Base-by-base conservation (phyloP, 2,329 filamentous ascomycete species). In the Claviceps cyperi region DNA sequence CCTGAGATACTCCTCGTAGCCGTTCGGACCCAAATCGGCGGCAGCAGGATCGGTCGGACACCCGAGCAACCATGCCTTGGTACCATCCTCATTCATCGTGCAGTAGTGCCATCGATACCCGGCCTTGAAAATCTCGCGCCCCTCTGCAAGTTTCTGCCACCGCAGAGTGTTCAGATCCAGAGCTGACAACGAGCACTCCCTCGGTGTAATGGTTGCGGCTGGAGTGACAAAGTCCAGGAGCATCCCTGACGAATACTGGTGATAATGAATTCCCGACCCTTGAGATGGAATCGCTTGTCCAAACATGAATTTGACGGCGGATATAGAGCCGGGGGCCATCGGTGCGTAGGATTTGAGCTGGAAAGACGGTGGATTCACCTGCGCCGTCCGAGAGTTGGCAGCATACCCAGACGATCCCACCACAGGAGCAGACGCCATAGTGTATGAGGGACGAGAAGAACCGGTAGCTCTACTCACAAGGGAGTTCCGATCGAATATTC, bases 81-180 rank as follows among this genome's bases (percentile, higher is more conserved):
- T 96, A 5, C 91, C 91, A 59, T 94, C 87, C 53, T 92, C 83
- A 62, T 96, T 94, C 68, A 96, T 85, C 3, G 89, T 94, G 64
- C 92, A 97, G 63, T 98, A 98, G 65, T 97, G 91, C 92, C 92
- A 98, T 52, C 91, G 81, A 64, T 92, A 97, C n/a, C 85, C 87
- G 0, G 81, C 73, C 57, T 86, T 86, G 68, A 96, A 98, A 36
- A 98, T 83, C 62, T 98, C 92, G 47, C 87, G 84, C 3, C 92
- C 92, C 60, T 96, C 91, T 1, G 91, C 92, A 17, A 98, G 74
- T 62, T 90, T 94, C 65, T 95, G 89, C 92, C 92, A 98, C 46
- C 90, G 83, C 47, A 97, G 69, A 0, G 86, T 84, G 51, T 85
- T 84, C 11, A 98, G 73, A 58, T 98, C 92, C 24, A 98, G 71